A percentile compares a stretch with the other conserved stretches of the same genome.
These are phyloP conservation scores for Hordeum marinum DNA, from an alignment of 176 grass and related monocot genomes.

Conservation along the genomic window DNA sequence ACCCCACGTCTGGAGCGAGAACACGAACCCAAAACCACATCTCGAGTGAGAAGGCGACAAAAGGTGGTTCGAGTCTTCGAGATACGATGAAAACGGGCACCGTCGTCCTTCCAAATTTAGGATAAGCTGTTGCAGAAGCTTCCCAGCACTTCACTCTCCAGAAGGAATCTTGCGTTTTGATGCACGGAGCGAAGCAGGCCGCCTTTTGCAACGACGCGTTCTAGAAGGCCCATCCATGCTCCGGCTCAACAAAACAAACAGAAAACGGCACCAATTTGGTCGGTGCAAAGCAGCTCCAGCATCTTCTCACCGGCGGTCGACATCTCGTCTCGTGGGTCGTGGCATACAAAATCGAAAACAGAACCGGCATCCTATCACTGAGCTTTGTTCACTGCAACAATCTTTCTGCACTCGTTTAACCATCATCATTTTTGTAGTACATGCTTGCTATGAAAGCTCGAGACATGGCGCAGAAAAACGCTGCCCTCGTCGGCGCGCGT, in stretches of 20 bases:
- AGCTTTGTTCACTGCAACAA: neutral
- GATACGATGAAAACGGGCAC: neutral
- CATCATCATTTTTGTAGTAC: neutral
- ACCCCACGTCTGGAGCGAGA: too few relatives aligned
- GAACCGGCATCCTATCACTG: neutral
- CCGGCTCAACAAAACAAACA: neutral
- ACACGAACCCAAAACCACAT: too few relatives aligned
- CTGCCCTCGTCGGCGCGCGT: neutral
- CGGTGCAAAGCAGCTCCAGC: neutral
- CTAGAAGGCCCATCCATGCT: neutral
- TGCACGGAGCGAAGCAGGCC: neutral
- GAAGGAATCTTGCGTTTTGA: neutral
- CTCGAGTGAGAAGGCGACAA: too few relatives aligned
- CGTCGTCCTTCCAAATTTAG: neutral
- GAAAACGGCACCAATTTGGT: neutral
- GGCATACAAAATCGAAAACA: neutral
- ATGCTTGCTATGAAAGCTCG: neutral
- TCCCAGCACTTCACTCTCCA: neutral
- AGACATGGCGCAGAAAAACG: neutral
- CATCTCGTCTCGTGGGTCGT: neutral
- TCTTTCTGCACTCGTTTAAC: neutral
- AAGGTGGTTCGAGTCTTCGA: neutral
- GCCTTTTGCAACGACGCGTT: neutral
- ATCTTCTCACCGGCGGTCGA: neutral
- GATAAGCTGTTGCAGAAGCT: neutral